These are phyloP conservation scores for Eucalyptus albens DNA, from an alignment of 345 rosid species.

Conservation along the genomic window DNA sequence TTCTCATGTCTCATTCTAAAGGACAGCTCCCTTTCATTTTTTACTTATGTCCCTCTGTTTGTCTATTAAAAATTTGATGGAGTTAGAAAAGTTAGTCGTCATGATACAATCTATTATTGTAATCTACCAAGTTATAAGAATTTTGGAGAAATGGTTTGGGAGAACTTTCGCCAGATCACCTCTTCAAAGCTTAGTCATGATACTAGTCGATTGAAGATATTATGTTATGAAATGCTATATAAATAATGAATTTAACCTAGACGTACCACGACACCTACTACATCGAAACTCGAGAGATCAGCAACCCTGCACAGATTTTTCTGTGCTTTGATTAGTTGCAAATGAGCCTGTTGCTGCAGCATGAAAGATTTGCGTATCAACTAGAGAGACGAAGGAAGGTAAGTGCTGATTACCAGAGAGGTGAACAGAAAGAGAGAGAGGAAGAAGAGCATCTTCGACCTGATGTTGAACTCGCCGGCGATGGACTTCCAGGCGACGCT, in stretches of 20 bases:
- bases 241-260: neutral
- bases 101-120: neutral
- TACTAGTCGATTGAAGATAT: too few species aligned
- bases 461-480: neutral
- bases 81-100: neutral
- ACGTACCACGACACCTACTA: neutral
- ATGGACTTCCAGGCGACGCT: slow-evolving; percentile 39
- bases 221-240: neutral
- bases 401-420: slow-evolving; percentile 30
- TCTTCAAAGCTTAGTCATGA: neutral
- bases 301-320: neutral
- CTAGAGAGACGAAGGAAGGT: neutral
- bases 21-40: neutral
- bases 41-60: neutral
- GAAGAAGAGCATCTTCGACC: slow-evolving; percentile 46
- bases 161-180: neutral
- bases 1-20: neutral
- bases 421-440: slow-evolving; percentile 44
- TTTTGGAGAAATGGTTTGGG: too few species aligned
- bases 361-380: neutral
- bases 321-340: neutral
- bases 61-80: neutral
- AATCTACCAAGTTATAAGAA: neutral
- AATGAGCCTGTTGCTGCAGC: neutral
- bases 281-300: neutral